Percentiles rank a stretch among this genome's conserved stretches.
These are phyloP conservation scores for Heritiera littoralis DNA, from an alignment of 345 rosid species.

Conservation along the genomic window DNA sequence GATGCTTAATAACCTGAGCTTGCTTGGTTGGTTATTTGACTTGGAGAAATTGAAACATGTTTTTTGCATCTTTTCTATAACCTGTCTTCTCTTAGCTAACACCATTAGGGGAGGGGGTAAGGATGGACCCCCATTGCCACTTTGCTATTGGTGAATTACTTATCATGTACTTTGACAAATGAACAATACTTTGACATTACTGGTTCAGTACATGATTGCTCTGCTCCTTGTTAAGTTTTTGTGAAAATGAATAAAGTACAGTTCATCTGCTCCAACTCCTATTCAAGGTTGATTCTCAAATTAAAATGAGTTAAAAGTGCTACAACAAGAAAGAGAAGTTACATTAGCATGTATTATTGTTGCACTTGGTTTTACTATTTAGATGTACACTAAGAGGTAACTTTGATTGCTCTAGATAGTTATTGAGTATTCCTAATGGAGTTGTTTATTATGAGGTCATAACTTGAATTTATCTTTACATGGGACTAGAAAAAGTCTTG, in stretches of 20 bases:
- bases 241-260: too few relatives aligned
- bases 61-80: background rate
- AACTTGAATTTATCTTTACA: too few relatives aligned
- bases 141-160: background rate
- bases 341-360: too few relatives aligned
- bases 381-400: too few relatives aligned
- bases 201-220: too few relatives aligned
- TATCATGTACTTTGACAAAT: conserved; percentile 4
- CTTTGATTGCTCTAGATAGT: conserved; percentile 2
- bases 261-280: too few relatives aligned
- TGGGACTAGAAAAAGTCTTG: background rate
- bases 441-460: background rate
- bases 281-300: too few relatives aligned
- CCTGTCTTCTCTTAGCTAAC: background rate
- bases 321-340: too few relatives aligned
- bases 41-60: conserved; percentile 1
- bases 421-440: background rate
- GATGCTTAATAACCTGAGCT: conserved; percentile 1
- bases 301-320: too few relatives aligned
- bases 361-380: too few relatives aligned
- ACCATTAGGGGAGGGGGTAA: background rate
- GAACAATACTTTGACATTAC: too few relatives aligned
- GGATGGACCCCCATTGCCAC: background rate
- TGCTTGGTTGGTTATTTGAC: background rate
- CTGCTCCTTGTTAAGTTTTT: too few relatives aligned